A percentile compares a stretch with the other conserved stretches of the same genome.
phyloP scores from a whole-genome alignment of 352 stramenopile genomes.

The Globisporangium orthogonon region DNA sequence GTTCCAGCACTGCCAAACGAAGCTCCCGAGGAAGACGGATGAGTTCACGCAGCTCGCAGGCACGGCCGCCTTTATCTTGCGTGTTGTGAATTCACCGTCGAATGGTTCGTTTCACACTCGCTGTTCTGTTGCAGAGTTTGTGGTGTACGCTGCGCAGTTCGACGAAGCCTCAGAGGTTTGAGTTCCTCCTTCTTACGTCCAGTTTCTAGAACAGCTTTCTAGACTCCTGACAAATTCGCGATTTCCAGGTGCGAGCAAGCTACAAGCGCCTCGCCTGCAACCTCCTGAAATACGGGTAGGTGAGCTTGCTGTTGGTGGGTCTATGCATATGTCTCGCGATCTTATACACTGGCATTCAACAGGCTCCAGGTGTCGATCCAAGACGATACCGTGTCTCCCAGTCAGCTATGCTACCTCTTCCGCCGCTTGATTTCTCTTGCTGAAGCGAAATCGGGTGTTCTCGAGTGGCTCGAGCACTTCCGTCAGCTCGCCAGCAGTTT shows the following conservation, averaged over 20 bases:
- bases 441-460: slow-evolving; percentile 27
- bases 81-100: background rate
- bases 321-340: background rate
- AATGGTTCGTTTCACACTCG: background rate
- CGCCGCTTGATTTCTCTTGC: slow-evolving; percentile 50
- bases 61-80: slow-evolving; percentile 6
- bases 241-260: slow-evolving; percentile 33
- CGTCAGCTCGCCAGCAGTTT: slow-evolving; percentile 46
- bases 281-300: slow-evolving; percentile 58
- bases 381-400: slow-evolving; percentile 20
- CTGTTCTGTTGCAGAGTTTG: slow-evolving; percentile 32
- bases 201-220: background rate
- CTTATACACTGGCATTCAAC: background rate
- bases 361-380: slow-evolving; percentile 64
- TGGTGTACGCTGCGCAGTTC: slow-evolving; percentile 49
- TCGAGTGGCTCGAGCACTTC: slow-evolving; percentile 64
- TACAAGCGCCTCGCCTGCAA: slow-evolving; percentile 51
- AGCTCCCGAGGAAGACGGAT: slow-evolving; percentile 17
- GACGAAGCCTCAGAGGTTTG: slow-evolving; percentile 38
- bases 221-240: background rate
- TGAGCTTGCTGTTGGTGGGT: background rate
- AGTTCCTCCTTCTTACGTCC: background rate
- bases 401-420: slow-evolving; percentile 51
- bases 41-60: slow-evolving; percentile 55
- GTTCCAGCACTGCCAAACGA: slow-evolving; percentile 42